Conservation (phyloP, 257 asterid genomes). For the Solanum chmielewskii region DNA sequence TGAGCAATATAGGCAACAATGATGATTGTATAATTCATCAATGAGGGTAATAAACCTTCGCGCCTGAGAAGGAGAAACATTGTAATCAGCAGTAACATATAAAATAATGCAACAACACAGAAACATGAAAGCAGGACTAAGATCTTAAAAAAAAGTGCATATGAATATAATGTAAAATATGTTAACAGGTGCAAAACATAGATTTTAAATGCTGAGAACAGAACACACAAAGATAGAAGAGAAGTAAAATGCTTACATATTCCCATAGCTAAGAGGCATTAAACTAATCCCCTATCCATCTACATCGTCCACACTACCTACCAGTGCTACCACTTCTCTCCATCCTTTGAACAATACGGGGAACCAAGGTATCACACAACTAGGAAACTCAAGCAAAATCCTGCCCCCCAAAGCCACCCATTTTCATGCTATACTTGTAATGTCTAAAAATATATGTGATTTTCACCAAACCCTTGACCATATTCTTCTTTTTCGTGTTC, state of each 20-base stretch:
- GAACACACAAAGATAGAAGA: neutral
- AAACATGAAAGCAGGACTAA: neutral
- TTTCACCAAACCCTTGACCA: neutral
- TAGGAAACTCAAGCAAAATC: neutral
- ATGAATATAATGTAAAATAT: neutral
- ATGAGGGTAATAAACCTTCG: slow-evolving; percentile 90
- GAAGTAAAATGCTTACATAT: neutral
- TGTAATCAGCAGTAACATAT: neutral
- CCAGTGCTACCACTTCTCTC: neutral
- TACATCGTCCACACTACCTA: neutral
- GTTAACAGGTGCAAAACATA: neutral
- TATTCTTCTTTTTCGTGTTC: neutral
- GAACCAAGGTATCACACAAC: neutral
- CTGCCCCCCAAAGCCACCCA: neutral
- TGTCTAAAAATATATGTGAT: neutral
- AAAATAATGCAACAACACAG: neutral
- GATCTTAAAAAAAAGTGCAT: neutral
- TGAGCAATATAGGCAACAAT: slow-evolving; percentile 70
- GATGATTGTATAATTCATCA: slow-evolving; percentile 96
- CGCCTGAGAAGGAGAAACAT: slow-evolving; percentile 41
- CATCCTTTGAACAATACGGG: neutral
- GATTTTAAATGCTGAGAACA: neutral
- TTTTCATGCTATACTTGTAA: neutral
- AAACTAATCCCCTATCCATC: neutral
- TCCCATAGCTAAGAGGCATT: neutral